Evolutionary conservation across 345 rosid species (phyloP).

Genomic region (Brassica napus): Da-Ae NC_063449.1:47404001-47404500

Average conservation of each 20-base stretch:
- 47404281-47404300: neutral
- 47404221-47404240: conserved; percentile 2
- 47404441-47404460: neutral
- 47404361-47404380: conserved; percentile 18
- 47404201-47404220: neutral
- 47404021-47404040: conserved; percentile 19
- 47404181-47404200: neutral
- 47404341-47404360: neutral
- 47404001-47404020: neutral
- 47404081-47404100: neutral
- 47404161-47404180: conserved; percentile 3
- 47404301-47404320: neutral
- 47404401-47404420: neutral
- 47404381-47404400: neutral
- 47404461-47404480: conserved; percentile 37
- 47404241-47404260: neutral
- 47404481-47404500: conserved; percentile 10
- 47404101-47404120: neutral
- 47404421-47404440: neutral
- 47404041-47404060: neutral
- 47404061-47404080: conserved; percentile 2
- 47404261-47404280: conserved; percentile 8
- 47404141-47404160: neutral
- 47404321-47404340: neutral
- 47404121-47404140: neutral